Evolutionary conservation across 2,329 filamentous ascomycete genomes (phyloP).

Genomic region (Aspergillus luchuensis): DNA sequence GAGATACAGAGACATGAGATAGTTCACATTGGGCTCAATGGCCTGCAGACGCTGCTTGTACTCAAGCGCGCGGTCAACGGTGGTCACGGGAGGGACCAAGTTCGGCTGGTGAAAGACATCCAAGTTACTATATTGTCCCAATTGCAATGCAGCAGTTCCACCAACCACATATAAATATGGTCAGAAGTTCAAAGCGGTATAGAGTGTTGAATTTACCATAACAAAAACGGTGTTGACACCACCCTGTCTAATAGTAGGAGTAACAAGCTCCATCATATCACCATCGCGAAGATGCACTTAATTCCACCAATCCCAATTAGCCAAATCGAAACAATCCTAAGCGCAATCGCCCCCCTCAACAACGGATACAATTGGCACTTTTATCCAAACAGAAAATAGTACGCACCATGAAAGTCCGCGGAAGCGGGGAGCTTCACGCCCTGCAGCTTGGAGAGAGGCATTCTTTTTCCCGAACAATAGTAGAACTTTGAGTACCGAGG

Average conservation of each 20-base stretch:
- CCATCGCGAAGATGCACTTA: conserved; percentile 69
- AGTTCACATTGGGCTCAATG: conserved; percentile 64
- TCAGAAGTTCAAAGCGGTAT: background rate
- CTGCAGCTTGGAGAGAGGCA: conserved; percentile 39
- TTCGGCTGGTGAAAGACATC: conserved; percentile 56
- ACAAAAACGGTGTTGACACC: conserved; percentile 66
- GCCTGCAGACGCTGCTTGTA: conserved; percentile 65
- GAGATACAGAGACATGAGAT: conserved; percentile 73
- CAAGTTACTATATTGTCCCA: conserved; percentile 1
- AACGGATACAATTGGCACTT: conserved; percentile 12
- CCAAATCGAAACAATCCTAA: background rate
- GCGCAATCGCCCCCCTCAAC: background rate
- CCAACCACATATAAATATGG: no score
- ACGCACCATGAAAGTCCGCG: conserved; percentile 63
- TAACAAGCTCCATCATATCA: conserved; percentile 61
- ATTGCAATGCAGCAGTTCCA: background rate
- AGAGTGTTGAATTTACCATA: conserved; percentile 44
- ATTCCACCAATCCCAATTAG: conserved; percentile 13
- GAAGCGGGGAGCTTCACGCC: conserved; percentile 59
- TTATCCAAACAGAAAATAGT: background rate
- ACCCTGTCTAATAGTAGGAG: conserved; percentile 58
- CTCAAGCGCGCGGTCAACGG: conserved; percentile 63
- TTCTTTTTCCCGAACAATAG: conserved; percentile 17
- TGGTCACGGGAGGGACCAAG: conserved; percentile 64
- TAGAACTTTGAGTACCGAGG: background rate